Base-by-base conservation (phyloP, 768 basidiomycete species). In the Russula earlei region DNA sequence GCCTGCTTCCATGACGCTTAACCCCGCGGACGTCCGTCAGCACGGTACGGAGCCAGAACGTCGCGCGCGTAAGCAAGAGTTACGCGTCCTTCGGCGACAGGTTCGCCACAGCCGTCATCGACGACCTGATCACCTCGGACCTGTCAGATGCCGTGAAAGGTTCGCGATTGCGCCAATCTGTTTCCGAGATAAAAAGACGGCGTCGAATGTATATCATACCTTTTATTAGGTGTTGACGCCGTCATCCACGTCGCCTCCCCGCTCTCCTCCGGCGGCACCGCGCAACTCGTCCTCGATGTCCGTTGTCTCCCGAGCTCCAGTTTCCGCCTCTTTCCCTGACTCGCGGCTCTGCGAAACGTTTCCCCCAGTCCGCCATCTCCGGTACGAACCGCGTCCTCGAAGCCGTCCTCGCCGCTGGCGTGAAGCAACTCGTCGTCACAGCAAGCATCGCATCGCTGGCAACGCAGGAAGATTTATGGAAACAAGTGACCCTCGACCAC, bases 61-160 rank as follows among this genome's bases (percentile, higher is more conserved):
- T 61, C 20, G 14, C 52, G 3, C 55, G 49, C 9, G 24, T 65
- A 2, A 55, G 40, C 12, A 34, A 56, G 25, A 41, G 29, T 37
- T 63, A 62, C 52, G 60, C 50, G 25, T 56, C 59, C 1, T 58
- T 56, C 36, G 56, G 60, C 19, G 50, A 60, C 40, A 49, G 42
- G 9, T 59, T 66, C n/a, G 38, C 64, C 15, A 52, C 63, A 15
- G 60, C 53, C 3, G 54, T 50, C 0, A 38, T 67, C 4, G 59
- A 63, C 1, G 63, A 68, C 40, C n/a, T 68, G 11, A 56, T 34
- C 19, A 52, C 59, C 3, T 63, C 58, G 8, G 66, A 68, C 29
- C 56, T 64, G 5, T 49, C 59, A 3, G 34, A 43, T 0, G 58
- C 59, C 6, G 29, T 68, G 11, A 43, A 60, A 49, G 67, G 67